phyloP scores from a whole-genome alignment of 257 asterid genomes.

The Verbascum thapsus region DNA sequence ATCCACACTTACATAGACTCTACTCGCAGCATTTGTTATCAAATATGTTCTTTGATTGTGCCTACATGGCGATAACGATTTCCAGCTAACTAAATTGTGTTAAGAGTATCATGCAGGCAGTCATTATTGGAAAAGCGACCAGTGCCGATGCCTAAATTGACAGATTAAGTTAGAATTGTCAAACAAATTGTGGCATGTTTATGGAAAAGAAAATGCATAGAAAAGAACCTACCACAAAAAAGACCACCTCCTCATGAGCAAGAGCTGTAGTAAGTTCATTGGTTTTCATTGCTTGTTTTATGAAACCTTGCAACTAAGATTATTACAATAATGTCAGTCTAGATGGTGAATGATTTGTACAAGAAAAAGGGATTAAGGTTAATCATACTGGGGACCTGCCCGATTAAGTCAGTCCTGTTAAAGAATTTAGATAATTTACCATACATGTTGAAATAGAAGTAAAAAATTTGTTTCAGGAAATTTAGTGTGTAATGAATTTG shows the following conservation, averaged over 20 bases:
- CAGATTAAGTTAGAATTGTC: conserved; percentile 25
- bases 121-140: conserved; percentile 62
- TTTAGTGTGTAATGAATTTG: too few species aligned
- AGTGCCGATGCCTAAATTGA: conserved; percentile 69
- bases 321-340: conserved; percentile 21
- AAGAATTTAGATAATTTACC: too few species aligned
- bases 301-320: conserved; percentile 61
- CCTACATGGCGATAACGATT: too few species aligned
- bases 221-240: conserved; percentile 57
- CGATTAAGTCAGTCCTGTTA: not conserved
- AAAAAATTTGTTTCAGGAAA: too few species aligned
- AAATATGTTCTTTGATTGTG: too few species aligned
- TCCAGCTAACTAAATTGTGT: conserved; percentile 51
- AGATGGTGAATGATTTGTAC: conserved; percentile 12
- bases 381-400: not conserved
- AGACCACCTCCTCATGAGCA: conserved; percentile 78
- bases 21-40: too few species aligned
- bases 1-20: too few species aligned
- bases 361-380: conserved; percentile 13
- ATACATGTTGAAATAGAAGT: too few species aligned
- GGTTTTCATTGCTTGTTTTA: conserved; percentile 55
- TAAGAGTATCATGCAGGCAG: conserved; percentile 49
- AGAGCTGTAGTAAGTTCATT: conserved; percentile 57
- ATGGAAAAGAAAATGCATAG: conserved; percentile 10
- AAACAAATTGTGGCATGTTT: not conserved